phyloP scores from a whole-genome alignment of 1,284 basidiomycete genomes.

The Peniophora sp. region DNA sequence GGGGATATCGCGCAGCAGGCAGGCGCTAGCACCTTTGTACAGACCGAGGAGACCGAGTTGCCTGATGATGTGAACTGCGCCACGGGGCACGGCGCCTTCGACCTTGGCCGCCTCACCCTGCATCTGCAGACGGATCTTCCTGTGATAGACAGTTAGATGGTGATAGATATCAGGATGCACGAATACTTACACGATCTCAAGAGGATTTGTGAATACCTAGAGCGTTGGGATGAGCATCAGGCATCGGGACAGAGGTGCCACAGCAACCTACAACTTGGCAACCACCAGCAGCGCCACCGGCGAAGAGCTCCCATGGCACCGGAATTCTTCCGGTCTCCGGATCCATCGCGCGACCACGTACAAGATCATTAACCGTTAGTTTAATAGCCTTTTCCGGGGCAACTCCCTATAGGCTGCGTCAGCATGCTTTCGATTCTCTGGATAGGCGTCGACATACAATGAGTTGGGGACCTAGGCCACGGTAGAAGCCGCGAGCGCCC shows the following conservation, averaged over 20 bases:
- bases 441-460: slow-evolving; percentile 46
- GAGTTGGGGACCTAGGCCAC: slow-evolving; percentile 91
- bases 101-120: slow-evolving; percentile 91
- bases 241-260: not conserved
- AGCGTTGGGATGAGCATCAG: slow-evolving; percentile 7
- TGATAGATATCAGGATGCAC: not conserved
- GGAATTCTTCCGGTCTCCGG: slow-evolving; percentile 92
- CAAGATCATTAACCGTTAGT: slow-evolving; percentile 90
- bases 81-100: slow-evolving; percentile 71
- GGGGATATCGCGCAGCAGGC: slow-evolving; percentile 88
- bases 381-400: slow-evolving; percentile 99
- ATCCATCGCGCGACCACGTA: slow-evolving; percentile 81
- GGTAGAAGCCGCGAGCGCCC: slow-evolving; percentile 92
- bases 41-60: slow-evolving; percentile 89
- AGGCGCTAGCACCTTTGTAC: slow-evolving; percentile 87
- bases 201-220: slow-evolving; percentile 91
- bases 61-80: slow-evolving; percentile 88
- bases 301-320: slow-evolving; percentile 80
- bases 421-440: slow-evolving; percentile 3
- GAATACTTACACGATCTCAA: slow-evolving; percentile 75
- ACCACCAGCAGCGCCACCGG: slow-evolving; percentile 91
- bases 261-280: slow-evolving; percentile 86
- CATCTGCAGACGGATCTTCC: slow-evolving; percentile 95
- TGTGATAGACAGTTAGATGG: slow-evolving; percentile 21
- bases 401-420: slow-evolving; percentile 61